Evolutionary conservation across 2,329 filamentous ascomycete genomes (phyloP).

Genomic region (Aspergillus pseudonomiae): DNA sequence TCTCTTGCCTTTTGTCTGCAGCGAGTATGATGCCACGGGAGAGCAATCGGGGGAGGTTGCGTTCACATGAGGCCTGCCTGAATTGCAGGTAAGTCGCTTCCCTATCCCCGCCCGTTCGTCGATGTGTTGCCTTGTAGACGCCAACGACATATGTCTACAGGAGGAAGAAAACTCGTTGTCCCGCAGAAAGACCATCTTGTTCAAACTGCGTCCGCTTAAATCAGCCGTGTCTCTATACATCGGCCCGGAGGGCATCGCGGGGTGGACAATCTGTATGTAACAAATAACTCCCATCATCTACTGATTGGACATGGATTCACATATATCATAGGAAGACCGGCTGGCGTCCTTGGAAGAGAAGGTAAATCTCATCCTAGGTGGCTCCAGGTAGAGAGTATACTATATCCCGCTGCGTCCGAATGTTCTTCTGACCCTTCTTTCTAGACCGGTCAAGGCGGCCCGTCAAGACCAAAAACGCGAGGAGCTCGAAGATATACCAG

Average conservation of each 20-base stretch:
- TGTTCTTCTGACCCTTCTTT: conserved; percentile 20
- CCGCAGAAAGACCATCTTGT: conserved; percentile 55
- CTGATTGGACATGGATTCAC: conserved; percentile 11
- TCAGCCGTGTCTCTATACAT: conserved; percentile 52
- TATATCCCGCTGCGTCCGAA: not conserved
- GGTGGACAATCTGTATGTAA: conserved; percentile 49
- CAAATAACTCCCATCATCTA: not conserved
- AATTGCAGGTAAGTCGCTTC: conserved; percentile 50
- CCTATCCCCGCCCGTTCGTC: not conserved
- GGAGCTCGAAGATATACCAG: conserved; percentile 16
- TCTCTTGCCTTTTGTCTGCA: not conserved
- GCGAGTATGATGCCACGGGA: conserved; percentile 33
- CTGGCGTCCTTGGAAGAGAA: conserved; percentile 57
- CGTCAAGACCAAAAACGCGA: conserved; percentile 15
- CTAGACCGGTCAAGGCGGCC: conserved; percentile 3
- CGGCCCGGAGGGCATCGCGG: conserved; percentile 41
- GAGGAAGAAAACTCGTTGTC: conserved; percentile 56
- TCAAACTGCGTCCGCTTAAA: conserved; percentile 55
- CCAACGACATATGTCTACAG: conserved; percentile 29
- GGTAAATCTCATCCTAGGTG: conserved; percentile 54
- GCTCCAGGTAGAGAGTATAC: conserved; percentile 35
- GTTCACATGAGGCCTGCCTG: conserved; percentile 42
- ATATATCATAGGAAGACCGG: conserved; percentile 49
- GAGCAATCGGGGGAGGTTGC: conserved; percentile 33
- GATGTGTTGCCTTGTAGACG: not conserved